A percentile compares a stretch with the other conserved stretches of the same genome.
phyloP scores from a whole-genome alignment of 202 grass and related monocot genomes.

The Hordeum pubiflorum region DNA sequence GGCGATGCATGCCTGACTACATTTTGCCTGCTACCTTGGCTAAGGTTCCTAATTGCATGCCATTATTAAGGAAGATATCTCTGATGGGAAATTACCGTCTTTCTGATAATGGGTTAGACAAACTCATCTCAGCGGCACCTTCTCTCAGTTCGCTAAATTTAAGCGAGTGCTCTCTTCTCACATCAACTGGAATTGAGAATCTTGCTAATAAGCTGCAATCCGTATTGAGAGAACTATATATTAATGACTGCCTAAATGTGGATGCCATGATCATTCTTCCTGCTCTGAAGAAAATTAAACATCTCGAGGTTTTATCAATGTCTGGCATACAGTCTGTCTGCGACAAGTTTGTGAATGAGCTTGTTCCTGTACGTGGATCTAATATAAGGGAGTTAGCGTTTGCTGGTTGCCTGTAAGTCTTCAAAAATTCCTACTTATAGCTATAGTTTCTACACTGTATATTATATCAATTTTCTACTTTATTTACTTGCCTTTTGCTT shows the following conservation, averaged over 20 bases:
- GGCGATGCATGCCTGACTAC: slow-evolving; percentile 81
- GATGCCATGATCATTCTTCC: slow-evolving; percentile 70
- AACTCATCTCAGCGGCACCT: slow-evolving; percentile 56
- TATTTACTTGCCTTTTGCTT: neutral
- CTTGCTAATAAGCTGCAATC: slow-evolving; percentile 40
- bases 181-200: slow-evolving; percentile 56
- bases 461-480: neutral
- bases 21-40: slow-evolving; percentile 66
- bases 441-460: slow-evolving; percentile 12
- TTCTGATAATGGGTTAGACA: slow-evolving; percentile 69
- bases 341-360: slow-evolving; percentile 67
- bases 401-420: slow-evolving; percentile 80
- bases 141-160: slow-evolving; percentile 64
- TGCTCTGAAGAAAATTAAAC: slow-evolving; percentile 55
- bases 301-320: slow-evolving; percentile 73
- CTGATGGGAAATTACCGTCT: slow-evolving; percentile 79
- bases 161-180: slow-evolving; percentile 77
- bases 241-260: slow-evolving; percentile 69
- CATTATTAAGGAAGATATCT: slow-evolving; percentile 56
- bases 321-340: slow-evolving; percentile 61
- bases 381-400: slow-evolving; percentile 70
- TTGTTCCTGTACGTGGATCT: slow-evolving; percentile 58
- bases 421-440: neutral
- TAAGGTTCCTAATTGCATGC: slow-evolving; percentile 52
- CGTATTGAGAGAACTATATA: slow-evolving; percentile 62